Evolutionary conservation across 352 stramenopile species (phyloP), one percentile per base, ranked within the genome.

Genomic region (Pythium myriotylum): DNA sequence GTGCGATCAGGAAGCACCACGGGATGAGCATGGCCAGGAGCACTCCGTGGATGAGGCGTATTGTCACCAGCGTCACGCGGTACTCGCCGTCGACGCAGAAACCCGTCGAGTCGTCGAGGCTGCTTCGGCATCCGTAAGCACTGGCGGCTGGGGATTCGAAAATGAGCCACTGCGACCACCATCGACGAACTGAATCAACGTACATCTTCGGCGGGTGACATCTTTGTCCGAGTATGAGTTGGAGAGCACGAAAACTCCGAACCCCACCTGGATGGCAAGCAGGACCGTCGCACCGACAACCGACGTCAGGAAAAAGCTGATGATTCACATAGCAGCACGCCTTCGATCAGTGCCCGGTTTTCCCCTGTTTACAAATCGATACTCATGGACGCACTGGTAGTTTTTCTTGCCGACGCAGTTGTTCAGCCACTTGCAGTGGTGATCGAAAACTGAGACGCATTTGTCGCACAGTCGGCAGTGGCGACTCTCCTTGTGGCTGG

Each of bases 381-480:
- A 26, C n/a, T 4, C 4, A 19, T 27, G 22, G 42, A 24, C 42
- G 42, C 48, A 71, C 57, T 52, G 61, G 56, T 94, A 95, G 70
- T 95, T 95, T 58, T 95, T 92, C 54, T 77, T 79, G 46, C 95
- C 94, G 12, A 98, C 84, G 67, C 96, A 98, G 54, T 97, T 99
- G 72, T 98, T 98, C 24, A 98, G 86, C 95, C 91, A 97, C 62
- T 97, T 98, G 80, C 96, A 99, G 78, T 99, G 96, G 78, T 99
- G 96, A 71, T 99, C 96, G 72, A 99, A 99, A 29, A 92, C 79
- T 42, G 86, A 81, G 17, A 99, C 94, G 68, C 96, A 98, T 62
- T 99, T 99, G 61, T 98, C 91, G 59, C 96, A 99, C 45, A 98
- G 90, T 19, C 95, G 94, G 70, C 96, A 99, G 63, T 99, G 96